These are phyloP conservation scores for Colletotrichum tropicicola DNA, from an alignment of 2,329 filamentous ascomycete species.

Conservation along the genomic window DNA sequence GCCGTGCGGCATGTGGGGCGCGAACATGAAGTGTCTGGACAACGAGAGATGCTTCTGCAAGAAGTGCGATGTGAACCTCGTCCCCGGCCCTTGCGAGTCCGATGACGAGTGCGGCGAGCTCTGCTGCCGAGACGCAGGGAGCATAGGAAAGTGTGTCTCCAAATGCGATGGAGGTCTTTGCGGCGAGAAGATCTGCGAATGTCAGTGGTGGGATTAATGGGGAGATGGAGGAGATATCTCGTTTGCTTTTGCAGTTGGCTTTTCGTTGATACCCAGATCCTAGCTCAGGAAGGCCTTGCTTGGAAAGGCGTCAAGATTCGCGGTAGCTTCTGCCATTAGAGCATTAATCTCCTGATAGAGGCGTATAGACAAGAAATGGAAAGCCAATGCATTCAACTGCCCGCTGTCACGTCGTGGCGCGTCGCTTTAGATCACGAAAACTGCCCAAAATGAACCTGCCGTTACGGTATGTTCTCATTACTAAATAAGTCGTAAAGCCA, in stretches of 20 bases:
- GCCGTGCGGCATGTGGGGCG: no score
- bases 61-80: no score
- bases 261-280: neutral
- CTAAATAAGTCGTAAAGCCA: neutral
- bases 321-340: neutral
- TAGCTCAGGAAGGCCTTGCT: no score
- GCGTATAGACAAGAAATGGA: neutral
- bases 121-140: neutral
- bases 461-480: conserved; percentile 3
- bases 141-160: no score
- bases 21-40: no score
- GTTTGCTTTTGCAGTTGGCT: neutral
- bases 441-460: neutral
- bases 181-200: neutral
- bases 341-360: neutral
- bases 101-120: neutral
- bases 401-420: neutral
- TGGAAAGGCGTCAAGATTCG: neutral
- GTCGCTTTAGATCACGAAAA: neutral
- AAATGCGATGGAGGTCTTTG: neutral
- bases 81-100: no score
- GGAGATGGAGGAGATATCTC: neutral
- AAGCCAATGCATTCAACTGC: neutral
- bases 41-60: no score
- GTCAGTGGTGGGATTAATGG: neutral